Evolutionary conservation across 192 early-diverging fungal species (phyloP).

Genomic region (Podila epicladia): DNA sequence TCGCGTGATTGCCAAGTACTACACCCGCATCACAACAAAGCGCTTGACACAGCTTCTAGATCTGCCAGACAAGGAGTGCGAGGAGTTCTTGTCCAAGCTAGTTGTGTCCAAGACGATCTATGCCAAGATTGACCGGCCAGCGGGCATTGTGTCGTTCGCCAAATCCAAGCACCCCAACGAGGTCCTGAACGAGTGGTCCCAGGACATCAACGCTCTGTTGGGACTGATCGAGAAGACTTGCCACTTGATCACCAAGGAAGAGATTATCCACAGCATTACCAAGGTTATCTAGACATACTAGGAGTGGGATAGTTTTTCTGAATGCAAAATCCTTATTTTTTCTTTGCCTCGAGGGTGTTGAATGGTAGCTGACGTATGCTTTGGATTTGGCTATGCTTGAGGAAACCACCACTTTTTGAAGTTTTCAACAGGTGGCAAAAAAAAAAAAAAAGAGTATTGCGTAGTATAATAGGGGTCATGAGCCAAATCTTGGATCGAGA

Average conservation of each 20-base stretch:
- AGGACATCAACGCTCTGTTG: slow-evolving; percentile 87
- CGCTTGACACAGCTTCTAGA: slow-evolving; percentile 93
- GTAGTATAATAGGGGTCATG: no score
- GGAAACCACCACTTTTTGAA: no score
- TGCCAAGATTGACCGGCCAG: slow-evolving; percentile 94
- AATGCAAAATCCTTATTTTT: not conserved
- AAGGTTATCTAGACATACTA: slow-evolving; percentile 53
- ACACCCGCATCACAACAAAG: slow-evolving; percentile 85
- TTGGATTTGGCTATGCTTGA: no score
- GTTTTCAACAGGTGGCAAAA: no score
- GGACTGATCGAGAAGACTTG: slow-evolving; percentile 95
- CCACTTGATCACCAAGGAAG: slow-evolving; percentile 90
- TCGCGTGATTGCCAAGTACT: slow-evolving; percentile 96
- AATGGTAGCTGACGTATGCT: no score
- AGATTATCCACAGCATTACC: slow-evolving; percentile 88
- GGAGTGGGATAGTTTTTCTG: not conserved
- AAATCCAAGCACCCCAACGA: slow-evolving; percentile 87
- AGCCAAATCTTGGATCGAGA: no score
- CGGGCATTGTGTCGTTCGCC: slow-evolving; percentile 90
- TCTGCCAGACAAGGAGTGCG: slow-evolving; percentile 83
- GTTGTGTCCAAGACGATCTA: slow-evolving; percentile 96
- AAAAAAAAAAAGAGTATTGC: no score
- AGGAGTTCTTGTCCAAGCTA: slow-evolving; percentile 92
- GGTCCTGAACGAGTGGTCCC: slow-evolving; percentile 93
- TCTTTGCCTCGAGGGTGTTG: not conserved